Base-by-base conservation (phyloP, 768 basidiomycete species). In the Ramaria sp. region DNA sequence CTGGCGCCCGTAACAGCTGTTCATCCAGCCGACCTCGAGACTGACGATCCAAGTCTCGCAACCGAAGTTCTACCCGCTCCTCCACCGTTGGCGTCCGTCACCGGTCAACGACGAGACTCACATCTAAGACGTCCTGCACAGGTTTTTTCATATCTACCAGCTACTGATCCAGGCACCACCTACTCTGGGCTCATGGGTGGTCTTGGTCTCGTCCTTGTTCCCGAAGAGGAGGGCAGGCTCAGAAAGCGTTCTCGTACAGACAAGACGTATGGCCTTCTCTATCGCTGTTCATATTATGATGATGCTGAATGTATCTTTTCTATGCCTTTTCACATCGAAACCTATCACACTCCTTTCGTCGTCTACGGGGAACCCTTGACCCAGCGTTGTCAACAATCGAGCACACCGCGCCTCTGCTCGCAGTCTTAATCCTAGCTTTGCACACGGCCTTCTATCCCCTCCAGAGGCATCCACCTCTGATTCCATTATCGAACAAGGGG, bases 11-110 rank as follows among this genome's bases (percentile, higher is more conserved):
- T 83, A 58, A 74, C 81, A 55, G 78, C 84, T 59, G 71, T 78
- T 63, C 88, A 88, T 65, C 88, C 86, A 62, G 71, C 82, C 62
- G 85, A 89, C 69, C 79, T 88, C 55, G 88, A 88, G 67, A 53
- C 59, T 20, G 83, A 86, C 61, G 87, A 92, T 74, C 71, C 84
- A 54, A 75, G 78, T 59, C 77, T 90, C 62, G 88, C 90, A 58
- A 92, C 89, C 57, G 89, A 91, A 77, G 85, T 92, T 71, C 78
- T 92, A 62, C 89, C 89, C 64, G 88, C 88, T 24, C 89, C 89
- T 57, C 89, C 89, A 50, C 79, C 88, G 60, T 68, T 88, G 58
- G 71, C 75, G 60, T 80, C 84, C 85, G 86, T 70, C 71, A 78
- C 62, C 73, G 57, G 78, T 52, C 75, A 81, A 64, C 86, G 83